Evolutionary conservation across 768 basidiomycete genomes (phyloP), one percentile per base, ranked within the genome.

Genomic region (Russula emetica): DNA sequence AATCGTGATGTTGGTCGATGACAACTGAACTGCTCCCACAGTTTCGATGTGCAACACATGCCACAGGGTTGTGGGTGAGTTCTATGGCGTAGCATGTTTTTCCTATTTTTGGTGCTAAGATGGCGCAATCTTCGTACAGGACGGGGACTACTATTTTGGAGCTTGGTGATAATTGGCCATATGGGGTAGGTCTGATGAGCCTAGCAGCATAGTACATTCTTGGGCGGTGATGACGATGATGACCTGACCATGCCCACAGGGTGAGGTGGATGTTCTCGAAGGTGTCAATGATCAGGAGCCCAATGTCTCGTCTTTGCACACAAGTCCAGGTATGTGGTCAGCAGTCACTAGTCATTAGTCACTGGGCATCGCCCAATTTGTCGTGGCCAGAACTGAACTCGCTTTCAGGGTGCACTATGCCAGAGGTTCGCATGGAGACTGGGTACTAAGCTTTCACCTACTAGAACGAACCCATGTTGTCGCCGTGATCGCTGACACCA

Each of bases 101-200:
- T 20, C 55, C 58, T 28, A 22, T 18, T 52, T 56, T 22, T 14
- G 22, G 6, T n/a, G 42, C 40, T 53, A 52, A 56, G 55, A 61
- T 51, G 38, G 20, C 34, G 22, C 40, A 24, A 51, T 18, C 52
- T 66, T 42, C 14, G 5, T 24, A 44, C 49, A 67, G 69, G 26
- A 77, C 76, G 24, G 83, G 83, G 82, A 82, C 85, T 7, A 84
- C 84, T 10, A 70, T 80, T n/a, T 85, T 83, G 84, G 82, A 82
- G 45, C 74, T 77, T 20, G 80, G 76, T 40, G 64, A 70, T 6
- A 73, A 75, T 57, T 87, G 85, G 85, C 85, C 84, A 3, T 71
- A 75, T 62, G 67, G 68, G 72, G 82, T 72, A 71, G 55, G 72
- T 66, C 60, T 64, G 45, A 53, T 28, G 51, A 60, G 55, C 18